These are phyloP conservation scores for Viola pubescens DNA, from an alignment of 441 rosid species.

Conservation along the genomic window DNA sequence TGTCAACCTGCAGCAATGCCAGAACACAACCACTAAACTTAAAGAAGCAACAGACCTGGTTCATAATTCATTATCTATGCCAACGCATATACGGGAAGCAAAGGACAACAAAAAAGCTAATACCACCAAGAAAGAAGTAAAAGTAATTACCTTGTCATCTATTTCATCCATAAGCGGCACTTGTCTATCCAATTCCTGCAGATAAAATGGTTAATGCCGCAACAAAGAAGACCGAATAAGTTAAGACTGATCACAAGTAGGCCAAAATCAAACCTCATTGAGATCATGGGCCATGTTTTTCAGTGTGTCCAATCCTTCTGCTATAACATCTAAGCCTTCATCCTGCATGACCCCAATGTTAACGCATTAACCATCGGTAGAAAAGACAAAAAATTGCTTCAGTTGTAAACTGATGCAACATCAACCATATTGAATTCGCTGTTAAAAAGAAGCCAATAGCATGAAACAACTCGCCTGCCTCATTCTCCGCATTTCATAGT, in stretches of 20 bases:
- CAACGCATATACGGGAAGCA: too few relatives aligned
- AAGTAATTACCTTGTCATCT: conserved; percentile 55
- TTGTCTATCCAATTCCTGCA: conserved; percentile 87
- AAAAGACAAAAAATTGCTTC: conserved; percentile 1
- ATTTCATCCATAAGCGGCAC: conserved; percentile 94
- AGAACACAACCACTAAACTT: conserved; percentile 5
- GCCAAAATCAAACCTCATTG: conserved; percentile 63
- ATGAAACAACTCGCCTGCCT: conserved; percentile 51
- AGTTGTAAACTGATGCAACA: not conserved
- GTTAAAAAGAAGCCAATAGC: not conserved
- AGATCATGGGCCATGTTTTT: conserved; percentile 87
- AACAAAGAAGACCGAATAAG: conserved; percentile 3
- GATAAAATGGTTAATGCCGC: not conserved
- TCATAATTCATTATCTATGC: not conserved
- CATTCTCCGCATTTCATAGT: conserved; percentile 81
- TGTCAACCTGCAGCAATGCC: conserved; percentile 59
- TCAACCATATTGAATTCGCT: not conserved
- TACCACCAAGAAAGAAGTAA: not conserved
- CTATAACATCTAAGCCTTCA: conserved; percentile 83
- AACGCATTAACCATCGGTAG: not conserved
- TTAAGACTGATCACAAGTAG: conserved; percentile 3
- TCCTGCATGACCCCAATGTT: conserved; percentile 42
- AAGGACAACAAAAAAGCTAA: too few relatives aligned
- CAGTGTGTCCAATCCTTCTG: conserved; percentile 84
- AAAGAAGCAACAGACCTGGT: not conserved